Evolutionary conservation across 331 rosid species (phyloP).

Genomic region (Erythrophleum ivorense): DNA sequence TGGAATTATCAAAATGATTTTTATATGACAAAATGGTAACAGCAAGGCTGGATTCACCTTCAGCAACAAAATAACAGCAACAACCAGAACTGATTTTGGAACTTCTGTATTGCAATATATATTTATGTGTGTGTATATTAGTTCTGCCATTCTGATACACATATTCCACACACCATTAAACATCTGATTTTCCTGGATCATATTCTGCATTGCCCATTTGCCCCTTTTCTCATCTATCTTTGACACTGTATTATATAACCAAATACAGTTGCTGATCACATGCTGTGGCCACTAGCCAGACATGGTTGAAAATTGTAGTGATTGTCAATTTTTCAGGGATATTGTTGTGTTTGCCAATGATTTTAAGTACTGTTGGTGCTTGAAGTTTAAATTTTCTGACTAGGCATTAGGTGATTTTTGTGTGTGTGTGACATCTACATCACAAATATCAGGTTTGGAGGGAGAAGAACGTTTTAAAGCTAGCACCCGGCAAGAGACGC

Average conservation of each 20-base stretch:
- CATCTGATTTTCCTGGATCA: constrained; percentile 18
- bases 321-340: not conserved
- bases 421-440: constrained; percentile 29
- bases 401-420: constrained; percentile 26
- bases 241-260: not conserved
- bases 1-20: constrained; percentile 28
- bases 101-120: constrained; percentile 11
- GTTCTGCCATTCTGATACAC: not conserved
- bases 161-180: constrained; percentile 19
- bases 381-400: constrained; percentile 18
- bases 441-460: constrained; percentile 81
- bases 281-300: not conserved
- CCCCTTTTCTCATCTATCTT: not conserved
- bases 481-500: constrained; percentile 95
- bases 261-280: constrained; percentile 6
- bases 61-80: not conserved
- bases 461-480: constrained; percentile 84
- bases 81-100: constrained; percentile 28
- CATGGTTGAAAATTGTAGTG: constrained; percentile 1
- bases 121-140: not conserved
- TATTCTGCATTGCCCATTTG: not conserved
- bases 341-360: not conserved
- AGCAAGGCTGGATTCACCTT: not conserved
- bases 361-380: not conserved
- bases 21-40: constrained; percentile 4